These are phyloP conservation scores for Ophiostoma ips DNA, from an alignment of 2,329 filamentous ascomycete genomes.

Conservation along the genomic window DNA sequence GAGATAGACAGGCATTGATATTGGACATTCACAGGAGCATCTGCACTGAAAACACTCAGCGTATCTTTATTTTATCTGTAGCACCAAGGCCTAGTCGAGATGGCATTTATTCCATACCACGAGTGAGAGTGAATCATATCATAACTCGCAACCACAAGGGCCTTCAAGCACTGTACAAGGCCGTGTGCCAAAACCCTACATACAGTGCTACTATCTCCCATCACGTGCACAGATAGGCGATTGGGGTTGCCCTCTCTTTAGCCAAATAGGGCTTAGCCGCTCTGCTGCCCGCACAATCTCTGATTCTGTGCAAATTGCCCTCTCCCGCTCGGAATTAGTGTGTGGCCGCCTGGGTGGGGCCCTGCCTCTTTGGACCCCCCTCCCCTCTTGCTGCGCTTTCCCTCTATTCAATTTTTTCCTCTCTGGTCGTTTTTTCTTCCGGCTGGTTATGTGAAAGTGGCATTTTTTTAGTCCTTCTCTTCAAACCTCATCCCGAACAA, in stretches of 20 bases:
- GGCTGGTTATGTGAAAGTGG: constrained; percentile 3
- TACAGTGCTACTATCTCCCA: neutral
- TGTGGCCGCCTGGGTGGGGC: constrained; percentile 2
- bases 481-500: constrained; percentile 3
- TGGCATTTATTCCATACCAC: too few relatives aligned
- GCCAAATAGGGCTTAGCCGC: constrained; percentile 7
- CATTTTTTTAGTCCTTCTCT: constrained; percentile 5
- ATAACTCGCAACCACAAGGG: too few relatives aligned
- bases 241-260: constrained; percentile 14
- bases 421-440: constrained; percentile 5
- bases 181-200: neutral
- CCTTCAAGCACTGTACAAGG: neutral
- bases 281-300: constrained; percentile 11
- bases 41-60: too few relatives aligned
- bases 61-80: too few relatives aligned
- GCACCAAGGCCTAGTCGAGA: too few relatives aligned
- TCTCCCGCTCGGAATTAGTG: constrained; percentile 8
- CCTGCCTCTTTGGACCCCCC: constrained; percentile 1
- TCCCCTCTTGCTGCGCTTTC: constrained; percentile 1
- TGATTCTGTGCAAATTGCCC: constrained; percentile 2
- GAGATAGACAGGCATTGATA: too few relatives aligned
- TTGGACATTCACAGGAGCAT: too few relatives aligned
- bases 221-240: constrained; percentile 8
- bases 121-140: too few relatives aligned
- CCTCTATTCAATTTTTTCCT: constrained; percentile 6